These are phyloP conservation scores for Syzygium oleosum DNA, from an alignment of 345 rosid species.

Conservation along the genomic window DNA sequence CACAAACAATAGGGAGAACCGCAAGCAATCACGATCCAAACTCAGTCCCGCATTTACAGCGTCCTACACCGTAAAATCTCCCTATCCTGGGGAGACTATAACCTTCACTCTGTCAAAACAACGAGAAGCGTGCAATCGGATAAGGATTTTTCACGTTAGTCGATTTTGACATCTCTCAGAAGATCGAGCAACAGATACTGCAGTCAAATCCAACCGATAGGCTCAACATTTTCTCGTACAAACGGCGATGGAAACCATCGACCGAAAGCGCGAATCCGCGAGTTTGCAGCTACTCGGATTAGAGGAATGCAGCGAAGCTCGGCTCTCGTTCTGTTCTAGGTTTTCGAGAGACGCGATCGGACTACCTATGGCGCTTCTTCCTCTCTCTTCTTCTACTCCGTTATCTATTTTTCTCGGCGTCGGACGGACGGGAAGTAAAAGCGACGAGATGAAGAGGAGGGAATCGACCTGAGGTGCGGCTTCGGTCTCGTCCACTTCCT, in stretches of 20 bases:
- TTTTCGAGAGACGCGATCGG: background rate
- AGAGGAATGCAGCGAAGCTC: background rate
- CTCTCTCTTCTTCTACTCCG: background rate
- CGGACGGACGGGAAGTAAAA: background rate
- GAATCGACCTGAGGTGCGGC: conserved; percentile 48
- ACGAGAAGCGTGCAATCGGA: background rate
- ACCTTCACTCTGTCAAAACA: background rate
- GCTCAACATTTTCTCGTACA: background rate
- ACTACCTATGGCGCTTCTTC: background rate
- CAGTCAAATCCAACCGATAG: background rate
- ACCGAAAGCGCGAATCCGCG: background rate
- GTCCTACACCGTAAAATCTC: background rate
- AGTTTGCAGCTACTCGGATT: background rate
- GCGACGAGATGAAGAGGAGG: background rate
- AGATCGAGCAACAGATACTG: background rate
- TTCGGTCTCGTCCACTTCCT: conserved; percentile 69
- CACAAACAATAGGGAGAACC: background rate
- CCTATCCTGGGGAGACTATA: background rate
- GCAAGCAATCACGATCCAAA: background rate
- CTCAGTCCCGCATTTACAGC: background rate
- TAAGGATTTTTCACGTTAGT: background rate
- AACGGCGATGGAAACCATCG: background rate
- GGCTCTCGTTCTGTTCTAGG: background rate
- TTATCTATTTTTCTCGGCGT: background rate
- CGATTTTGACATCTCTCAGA: background rate